These are phyloP conservation scores for Dendrobium chrysotoxum DNA, from an alignment of 106 monocot genomes.

Conservation along the genomic window DNA sequence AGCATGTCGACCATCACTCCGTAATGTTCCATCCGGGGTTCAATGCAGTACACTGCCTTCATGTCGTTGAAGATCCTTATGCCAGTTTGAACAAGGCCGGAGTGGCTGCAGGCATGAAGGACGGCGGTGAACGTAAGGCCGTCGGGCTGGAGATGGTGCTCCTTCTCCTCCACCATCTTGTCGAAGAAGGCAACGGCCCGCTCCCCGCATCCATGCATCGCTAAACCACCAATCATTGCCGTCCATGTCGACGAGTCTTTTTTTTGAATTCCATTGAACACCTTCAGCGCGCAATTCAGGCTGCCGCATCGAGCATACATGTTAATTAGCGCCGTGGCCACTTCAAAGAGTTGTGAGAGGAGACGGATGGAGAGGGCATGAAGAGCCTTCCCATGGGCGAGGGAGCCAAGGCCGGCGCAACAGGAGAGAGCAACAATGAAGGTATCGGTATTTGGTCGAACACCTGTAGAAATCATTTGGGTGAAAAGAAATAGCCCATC, in stretches of 20 bases:
- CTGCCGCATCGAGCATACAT: constrained; percentile 48
- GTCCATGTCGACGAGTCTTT: constrained; percentile 35
- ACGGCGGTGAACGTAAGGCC: constrained; percentile 30
- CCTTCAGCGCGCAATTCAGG: constrained; percentile 14
- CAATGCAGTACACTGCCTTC: constrained; percentile 15
- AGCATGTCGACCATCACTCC: constrained; percentile 29
- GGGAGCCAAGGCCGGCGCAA: constrained; percentile 21
- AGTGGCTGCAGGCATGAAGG: constrained; percentile 48
- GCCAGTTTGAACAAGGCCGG: constrained; percentile 31
- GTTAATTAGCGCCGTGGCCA: constrained; percentile 32
- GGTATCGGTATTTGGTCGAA: constrained; percentile 23
- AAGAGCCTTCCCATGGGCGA: constrained; percentile 13
- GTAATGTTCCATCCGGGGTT: constrained; percentile 34
- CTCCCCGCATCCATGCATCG: constrained; percentile 28
- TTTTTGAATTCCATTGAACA: constrained; percentile 31
- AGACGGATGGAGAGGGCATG: constrained; percentile 2
- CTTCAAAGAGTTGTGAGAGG: background rate
- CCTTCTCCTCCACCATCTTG: constrained; percentile 16
- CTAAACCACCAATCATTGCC: constrained; percentile 43
- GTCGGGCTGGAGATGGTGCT: constrained; percentile 20
- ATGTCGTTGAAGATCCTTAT: constrained; percentile 24
- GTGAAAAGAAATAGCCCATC: constrained; percentile 18
- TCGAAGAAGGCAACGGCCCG: constrained; percentile 31
- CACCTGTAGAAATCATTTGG: constrained; percentile 15
- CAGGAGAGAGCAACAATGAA: constrained; percentile 31